A percentile compares a stretch with the other conserved stretches of the same genome.
Conservation (phyloP, 2,329 filamentous ascomycete genomes). For the Aureobasidium musti region DNA sequence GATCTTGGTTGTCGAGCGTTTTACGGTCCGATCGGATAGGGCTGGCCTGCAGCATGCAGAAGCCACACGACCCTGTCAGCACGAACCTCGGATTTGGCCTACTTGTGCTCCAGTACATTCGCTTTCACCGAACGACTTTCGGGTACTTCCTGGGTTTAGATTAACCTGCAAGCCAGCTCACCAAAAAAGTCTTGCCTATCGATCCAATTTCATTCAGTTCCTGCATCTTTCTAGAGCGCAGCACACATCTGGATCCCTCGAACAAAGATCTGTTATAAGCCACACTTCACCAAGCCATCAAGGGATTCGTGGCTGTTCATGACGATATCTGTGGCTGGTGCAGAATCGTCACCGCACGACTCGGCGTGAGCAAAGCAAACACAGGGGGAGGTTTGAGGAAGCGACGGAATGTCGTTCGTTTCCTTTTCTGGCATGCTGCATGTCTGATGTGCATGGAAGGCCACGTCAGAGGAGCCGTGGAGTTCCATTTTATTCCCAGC, state of each 20-base stretch:
- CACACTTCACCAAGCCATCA: conserved; percentile 13
- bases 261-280: background rate
- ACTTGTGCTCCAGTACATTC: conserved; percentile 21
- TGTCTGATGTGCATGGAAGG: conserved; percentile 5
- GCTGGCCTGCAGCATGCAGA: conserved; percentile 1
- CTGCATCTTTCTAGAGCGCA: conserved; percentile 5
- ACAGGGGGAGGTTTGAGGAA: conserved; percentile 14
- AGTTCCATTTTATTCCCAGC: background rate
- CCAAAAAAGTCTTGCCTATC: background rate
- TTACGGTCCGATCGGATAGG: conserved; percentile 20
- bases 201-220: background rate
- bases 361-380: conserved; percentile 19
- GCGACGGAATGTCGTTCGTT: background rate
- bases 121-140: conserved; percentile 3
- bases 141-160: conserved; percentile 5
- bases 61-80: conserved; percentile 22
- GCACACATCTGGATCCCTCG: background rate
- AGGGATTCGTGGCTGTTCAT: background rate
- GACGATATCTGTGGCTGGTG: conserved; percentile 17
- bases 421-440: conserved; percentile 14
- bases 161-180: conserved; percentile 17
- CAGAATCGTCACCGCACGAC: conserved; percentile 1
- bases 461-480: conserved; percentile 7
- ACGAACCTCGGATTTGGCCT: conserved; percentile 12
- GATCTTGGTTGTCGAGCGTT: conserved; percentile 25